phyloP scores from a whole-genome alignment of 1,284 basidiomycete genomes.

The Stereum hirsutum region DNA sequence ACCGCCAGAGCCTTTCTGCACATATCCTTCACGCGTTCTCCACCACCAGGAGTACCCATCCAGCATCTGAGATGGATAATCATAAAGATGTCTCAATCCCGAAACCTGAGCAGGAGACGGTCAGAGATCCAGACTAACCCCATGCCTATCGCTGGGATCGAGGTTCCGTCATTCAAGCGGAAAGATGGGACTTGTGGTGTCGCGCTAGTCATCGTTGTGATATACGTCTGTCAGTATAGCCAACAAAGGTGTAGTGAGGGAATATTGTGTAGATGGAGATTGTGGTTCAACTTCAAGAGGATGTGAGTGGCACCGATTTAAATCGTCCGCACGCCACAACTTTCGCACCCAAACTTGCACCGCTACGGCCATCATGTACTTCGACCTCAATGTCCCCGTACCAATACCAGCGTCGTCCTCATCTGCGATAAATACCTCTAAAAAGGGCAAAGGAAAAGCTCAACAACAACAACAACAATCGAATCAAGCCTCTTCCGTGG shows the following conservation, averaged over 20 bases:
- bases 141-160: slow-evolving; percentile 28
- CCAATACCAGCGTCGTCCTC: slow-evolving; percentile 15
- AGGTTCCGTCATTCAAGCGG: slow-evolving; percentile 25
- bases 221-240: too few species aligned
- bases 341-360: neutral
- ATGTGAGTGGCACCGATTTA: too few species aligned
- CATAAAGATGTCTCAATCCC: too few species aligned
- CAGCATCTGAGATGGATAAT: too few species aligned
- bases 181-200: slow-evolving; percentile 22
- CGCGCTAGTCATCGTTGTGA: too few species aligned
- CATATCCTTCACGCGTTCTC: slow-evolving; percentile 26
- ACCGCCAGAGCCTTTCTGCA: slow-evolving; percentile 27
- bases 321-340: too few species aligned
- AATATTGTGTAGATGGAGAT: too few species aligned
- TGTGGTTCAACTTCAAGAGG: too few species aligned
- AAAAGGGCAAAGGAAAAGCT: slow-evolving; percentile 30
- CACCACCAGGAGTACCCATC: slow-evolving; percentile 28
- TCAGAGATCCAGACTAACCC: too few species aligned
- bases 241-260: too few species aligned
- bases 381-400: slow-evolving; percentile 33
- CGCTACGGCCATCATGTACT: slow-evolving; percentile 21
- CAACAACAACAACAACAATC: slow-evolving; percentile 13
- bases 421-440: slow-evolving; percentile 16
- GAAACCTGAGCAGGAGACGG: too few species aligned
- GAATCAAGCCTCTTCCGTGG: slow-evolving; percentile 7